Conservation (phyloP, 129 eudicot species). For the Flaveria trinervia region DNA sequence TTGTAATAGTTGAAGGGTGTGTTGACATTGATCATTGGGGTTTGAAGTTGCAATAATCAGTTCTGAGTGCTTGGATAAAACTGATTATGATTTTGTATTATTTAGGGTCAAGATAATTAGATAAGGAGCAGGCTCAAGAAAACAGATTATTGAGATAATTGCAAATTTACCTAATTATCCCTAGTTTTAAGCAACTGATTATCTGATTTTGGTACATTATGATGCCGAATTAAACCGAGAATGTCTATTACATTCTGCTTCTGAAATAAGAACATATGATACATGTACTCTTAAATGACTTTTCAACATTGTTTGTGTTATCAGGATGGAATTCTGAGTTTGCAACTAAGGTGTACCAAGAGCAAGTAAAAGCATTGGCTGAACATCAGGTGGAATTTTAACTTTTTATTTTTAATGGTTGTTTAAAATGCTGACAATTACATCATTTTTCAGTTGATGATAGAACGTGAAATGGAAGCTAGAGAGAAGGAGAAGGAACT, state of each 20-base stretch:
- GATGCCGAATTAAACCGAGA: neutral
- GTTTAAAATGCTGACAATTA: neutral
- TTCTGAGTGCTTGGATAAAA: neutral
- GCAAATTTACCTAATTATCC: too few relatives aligned
- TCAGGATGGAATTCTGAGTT: conserved; percentile 97
- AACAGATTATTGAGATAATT: neutral
- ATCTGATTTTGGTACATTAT: too few relatives aligned
- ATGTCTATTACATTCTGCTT: neutral
- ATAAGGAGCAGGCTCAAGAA: neutral
- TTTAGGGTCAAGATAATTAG: neutral
- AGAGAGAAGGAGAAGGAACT: conserved; percentile 60
- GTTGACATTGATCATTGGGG: too few relatives aligned
- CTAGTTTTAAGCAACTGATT: too few relatives aligned
- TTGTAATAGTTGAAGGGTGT: too few relatives aligned
- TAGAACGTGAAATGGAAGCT: conserved; percentile 88
- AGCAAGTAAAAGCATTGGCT: conserved; percentile 91
- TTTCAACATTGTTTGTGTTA: conserved; percentile 16
- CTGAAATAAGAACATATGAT: conserved; percentile 14
- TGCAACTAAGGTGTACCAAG: conserved; percentile 86
- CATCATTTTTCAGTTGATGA: conserved; percentile 56
- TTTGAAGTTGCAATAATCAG: neutral
- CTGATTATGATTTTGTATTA: neutral
- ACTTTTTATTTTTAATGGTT: neutral
- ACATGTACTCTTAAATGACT: too few relatives aligned
- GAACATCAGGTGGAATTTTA: conserved; percentile 69